phyloP scores from a whole-genome alignment of 805 yeast species.

The Diddensiella santjacobensis region DNA sequence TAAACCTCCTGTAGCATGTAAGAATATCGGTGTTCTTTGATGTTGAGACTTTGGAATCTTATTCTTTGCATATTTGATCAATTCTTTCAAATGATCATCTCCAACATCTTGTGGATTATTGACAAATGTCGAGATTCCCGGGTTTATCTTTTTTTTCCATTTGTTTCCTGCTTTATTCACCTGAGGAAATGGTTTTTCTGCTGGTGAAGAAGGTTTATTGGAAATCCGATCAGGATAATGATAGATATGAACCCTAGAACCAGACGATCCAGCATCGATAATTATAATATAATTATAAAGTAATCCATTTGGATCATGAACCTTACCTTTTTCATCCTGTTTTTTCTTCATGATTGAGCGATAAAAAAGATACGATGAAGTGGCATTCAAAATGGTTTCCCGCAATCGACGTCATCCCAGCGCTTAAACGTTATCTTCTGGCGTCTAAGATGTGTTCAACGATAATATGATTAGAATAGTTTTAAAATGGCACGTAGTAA shows the following conservation, averaged over 20 bases:
- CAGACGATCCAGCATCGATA: slow-evolving; percentile 90
- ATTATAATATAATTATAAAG: slow-evolving; percentile 46
- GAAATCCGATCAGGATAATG: slow-evolving; percentile 34
- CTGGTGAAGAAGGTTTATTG: not conserved
- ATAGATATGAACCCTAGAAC: slow-evolving; percentile 80
- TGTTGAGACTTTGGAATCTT: slow-evolving; percentile 64
- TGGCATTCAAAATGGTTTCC: no score
- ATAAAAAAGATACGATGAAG: no score
- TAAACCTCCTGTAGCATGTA: slow-evolving; percentile 96
- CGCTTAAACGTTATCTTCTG: no score
- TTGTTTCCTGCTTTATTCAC: slow-evolving; percentile 30
- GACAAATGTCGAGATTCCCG: slow-evolving; percentile 77
- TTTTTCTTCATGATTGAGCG: not conserved
- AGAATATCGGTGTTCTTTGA: slow-evolving; percentile 73
- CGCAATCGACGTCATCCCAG: no score
- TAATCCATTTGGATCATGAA: slow-evolving; percentile 9
- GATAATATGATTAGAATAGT: no score
- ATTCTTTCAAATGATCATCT: slow-evolving; percentile 59
- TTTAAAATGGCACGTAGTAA: no score
- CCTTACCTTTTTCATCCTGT: slow-evolving; percentile 10
- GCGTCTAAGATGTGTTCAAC: no score
- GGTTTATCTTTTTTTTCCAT: slow-evolving; percentile 70
- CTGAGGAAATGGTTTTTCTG: slow-evolving; percentile 17
- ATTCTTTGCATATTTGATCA: slow-evolving; percentile 64
- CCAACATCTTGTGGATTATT: slow-evolving; percentile 56